These are phyloP conservation scores for Saussurea involucrata DNA, from an alignment of 129 eudicot genomes.

Conservation along the genomic window DNA sequence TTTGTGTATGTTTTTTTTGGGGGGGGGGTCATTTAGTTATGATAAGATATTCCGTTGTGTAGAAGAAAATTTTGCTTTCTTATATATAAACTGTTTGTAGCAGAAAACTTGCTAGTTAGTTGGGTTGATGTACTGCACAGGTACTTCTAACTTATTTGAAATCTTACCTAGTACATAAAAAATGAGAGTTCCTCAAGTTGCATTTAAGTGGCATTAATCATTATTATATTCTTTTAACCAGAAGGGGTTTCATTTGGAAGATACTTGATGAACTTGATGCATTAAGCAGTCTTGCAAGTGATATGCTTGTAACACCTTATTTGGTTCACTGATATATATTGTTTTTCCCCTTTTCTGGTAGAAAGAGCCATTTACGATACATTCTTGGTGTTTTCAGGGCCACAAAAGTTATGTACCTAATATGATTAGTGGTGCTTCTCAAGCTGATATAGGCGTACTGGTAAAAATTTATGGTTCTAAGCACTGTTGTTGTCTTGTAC, in stretches of 20 bases:
- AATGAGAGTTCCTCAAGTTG: neutral
- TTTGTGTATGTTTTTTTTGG: neutral
- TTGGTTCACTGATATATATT: neutral
- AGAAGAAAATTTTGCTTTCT: neutral
- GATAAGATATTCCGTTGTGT: neutral
- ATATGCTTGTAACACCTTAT: neutral
- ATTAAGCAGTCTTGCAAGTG: neutral
- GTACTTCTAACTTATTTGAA: neutral
- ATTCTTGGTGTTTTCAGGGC: conserved; percentile 46
- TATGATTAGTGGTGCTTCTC: conserved; percentile 98
- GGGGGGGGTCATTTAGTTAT: neutral
- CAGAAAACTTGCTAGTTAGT: neutral
- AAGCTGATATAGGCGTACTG: conserved; percentile 94
- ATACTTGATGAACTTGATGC: neutral
- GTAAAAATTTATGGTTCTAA: conserved; percentile 32
- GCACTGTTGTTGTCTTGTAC: neutral
- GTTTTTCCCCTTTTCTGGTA: neutral
- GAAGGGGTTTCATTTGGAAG: neutral
- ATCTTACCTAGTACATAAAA: neutral
- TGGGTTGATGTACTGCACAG: neutral
- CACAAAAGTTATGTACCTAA: conserved; percentile 98
- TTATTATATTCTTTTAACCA: neutral
- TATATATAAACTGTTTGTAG: neutral
- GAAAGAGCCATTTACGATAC: neutral
- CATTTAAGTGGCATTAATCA: neutral